A percentile compares a stretch with the other conserved stretches of the same genome.
phyloP scores from a whole-genome alignment of 2,329 filamentous ascomycete species.

The Calonectria multiphialidica region DNA sequence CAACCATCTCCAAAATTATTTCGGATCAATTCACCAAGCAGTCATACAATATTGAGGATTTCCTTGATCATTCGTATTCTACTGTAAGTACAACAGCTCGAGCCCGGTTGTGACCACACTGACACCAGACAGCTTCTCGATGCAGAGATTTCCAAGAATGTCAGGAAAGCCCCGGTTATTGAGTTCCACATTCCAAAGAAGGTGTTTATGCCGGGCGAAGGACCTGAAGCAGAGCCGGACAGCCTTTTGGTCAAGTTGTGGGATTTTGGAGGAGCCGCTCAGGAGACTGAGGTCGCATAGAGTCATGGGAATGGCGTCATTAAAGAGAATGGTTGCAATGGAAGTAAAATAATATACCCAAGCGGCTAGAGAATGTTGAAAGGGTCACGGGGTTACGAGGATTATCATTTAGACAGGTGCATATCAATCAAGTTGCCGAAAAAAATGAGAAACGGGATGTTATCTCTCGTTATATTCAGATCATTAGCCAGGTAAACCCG shows the following conservation, averaged over 20 bases:
- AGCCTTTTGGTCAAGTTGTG: constrained; percentile 71
- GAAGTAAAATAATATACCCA: constrained; percentile 22
- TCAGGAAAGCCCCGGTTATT: constrained; percentile 89
- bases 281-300: constrained; percentile 25
- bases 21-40: constrained; percentile 98
- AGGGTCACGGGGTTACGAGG: background rate
- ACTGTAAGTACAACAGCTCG: constrained; percentile 66
- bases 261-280: constrained; percentile 60
- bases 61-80: constrained; percentile 92
- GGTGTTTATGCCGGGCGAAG: constrained; percentile 73
- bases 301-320: background rate
- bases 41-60: constrained; percentile 95
- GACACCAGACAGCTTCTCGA: constrained; percentile 76
- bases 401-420: background rate
- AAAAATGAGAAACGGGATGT: background rate
- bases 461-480: background rate
- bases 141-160: constrained; percentile 83
- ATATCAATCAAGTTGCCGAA: constrained; percentile 3
- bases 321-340: background rate
- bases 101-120: constrained; percentile 38
- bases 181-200: constrained; percentile 95
- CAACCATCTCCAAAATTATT: constrained; percentile 92
- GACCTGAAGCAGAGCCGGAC: constrained; percentile 60
- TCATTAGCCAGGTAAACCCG: background rate
- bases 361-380: background rate